Evolutionary conservation across 768 basidiomycete genomes (phyloP), one percentile per base, ranked within the genome.

Genomic region (Brasilioporus rufonigricans): DNA sequence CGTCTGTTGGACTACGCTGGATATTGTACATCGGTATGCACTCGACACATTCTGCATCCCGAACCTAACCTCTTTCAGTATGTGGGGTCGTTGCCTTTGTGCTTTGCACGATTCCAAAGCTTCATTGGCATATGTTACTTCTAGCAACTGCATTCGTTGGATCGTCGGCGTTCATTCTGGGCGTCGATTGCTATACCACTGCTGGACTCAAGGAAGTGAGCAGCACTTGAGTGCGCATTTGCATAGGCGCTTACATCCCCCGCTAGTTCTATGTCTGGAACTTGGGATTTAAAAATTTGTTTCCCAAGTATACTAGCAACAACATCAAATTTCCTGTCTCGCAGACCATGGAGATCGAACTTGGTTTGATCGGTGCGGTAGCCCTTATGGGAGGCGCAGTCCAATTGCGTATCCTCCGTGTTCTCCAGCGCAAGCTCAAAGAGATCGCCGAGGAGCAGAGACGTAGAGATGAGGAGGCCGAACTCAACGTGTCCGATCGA

Each of bases 241-340:
- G 24, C 14, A n/a, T 50, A 26, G n/a, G 58, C 59, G 26, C 57
- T 63, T 47, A 62, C 57, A 24, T 55, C 54, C 49, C 33, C 21
- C 49, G 27, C 48, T 57, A 96, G 91, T 97, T 97, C 74, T 98
- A 97, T 73, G 77, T 97, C 48, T 97, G 90, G 86, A 98, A 97
- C 69, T 76, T 98, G 48, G 96, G 96, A 38, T 97, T 94, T 74
- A 78, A 75, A 2, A 64, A 74, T 5, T 73, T 98, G 27, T 98
- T 94, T 71, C 85, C 89, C 11, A 90, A 89, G 62, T 93, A 85
- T 61, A 73, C 78, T 21, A 71, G 75, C 49, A 80, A 84, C 62
- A 76, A 80, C 56, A 89, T 90, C 54, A 73, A 80, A 48, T 95
- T 90, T 66, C 92, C 93, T 29, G 84, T 95, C 49, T 81, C 89